These are phyloP conservation scores for Linaria vulgaris DNA, from an alignment of 257 asterid genomes.

Conservation along the genomic window DNA sequence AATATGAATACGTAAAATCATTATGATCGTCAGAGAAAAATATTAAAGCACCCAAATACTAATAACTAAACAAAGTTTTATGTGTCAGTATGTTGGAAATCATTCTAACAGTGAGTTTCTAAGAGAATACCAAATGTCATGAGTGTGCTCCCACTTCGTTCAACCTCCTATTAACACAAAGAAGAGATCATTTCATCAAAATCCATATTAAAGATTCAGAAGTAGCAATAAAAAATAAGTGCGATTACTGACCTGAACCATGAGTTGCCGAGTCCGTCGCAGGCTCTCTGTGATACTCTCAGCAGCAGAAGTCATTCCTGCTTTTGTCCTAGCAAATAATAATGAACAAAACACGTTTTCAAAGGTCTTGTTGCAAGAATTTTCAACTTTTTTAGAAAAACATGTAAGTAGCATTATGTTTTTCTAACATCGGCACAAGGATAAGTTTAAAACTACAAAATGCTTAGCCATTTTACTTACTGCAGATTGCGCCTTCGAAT, in stretches of 20 bases:
- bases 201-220: slow-evolving; percentile 2
- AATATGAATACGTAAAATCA: neutral
- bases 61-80: slow-evolving; percentile 5
- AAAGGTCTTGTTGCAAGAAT: slow-evolving; percentile 10
- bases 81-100: neutral
- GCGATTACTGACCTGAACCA: slow-evolving; percentile 85
- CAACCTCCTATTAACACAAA: slow-evolving; percentile 69
- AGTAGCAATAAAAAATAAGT: slow-evolving; percentile 2
- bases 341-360: slow-evolving; percentile 10
- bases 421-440: too few species aligned
- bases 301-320: slow-evolving; percentile 98
- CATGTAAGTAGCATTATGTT: neutral
- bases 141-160: slow-evolving; percentile 78
- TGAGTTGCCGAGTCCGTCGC: slow-evolving; percentile 88
- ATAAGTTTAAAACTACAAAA: neutral
- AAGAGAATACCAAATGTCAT: slow-evolving; percentile 74
- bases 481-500: slow-evolving; percentile 83
- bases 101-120: neutral
- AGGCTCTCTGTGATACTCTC: slow-evolving; percentile 96
- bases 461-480: slow-evolving; percentile 41
- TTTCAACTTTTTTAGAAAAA: neutral
- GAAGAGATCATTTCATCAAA: slow-evolving; percentile 17
- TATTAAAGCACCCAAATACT: neutral
- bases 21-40: neutral
- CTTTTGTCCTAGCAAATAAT: slow-evolving; percentile 66